Evolutionary conservation across 2,329 filamentous ascomycete genomes (phyloP).

Genomic region (Calonectria montana): DNA sequence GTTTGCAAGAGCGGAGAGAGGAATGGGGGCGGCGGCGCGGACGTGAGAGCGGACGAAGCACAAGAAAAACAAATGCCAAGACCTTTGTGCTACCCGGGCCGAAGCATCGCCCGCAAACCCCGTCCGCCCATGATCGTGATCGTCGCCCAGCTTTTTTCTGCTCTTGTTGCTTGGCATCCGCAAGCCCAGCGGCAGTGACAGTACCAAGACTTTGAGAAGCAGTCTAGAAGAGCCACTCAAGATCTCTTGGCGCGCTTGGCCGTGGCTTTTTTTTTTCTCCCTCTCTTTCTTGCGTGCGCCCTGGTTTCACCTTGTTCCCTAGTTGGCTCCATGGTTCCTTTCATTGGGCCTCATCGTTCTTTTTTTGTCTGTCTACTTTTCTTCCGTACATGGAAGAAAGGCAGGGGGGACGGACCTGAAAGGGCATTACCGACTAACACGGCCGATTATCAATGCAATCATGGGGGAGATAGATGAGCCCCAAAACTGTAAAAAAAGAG

Average conservation of each 20-base stretch:
- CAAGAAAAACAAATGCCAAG: neutral
- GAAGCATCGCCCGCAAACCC: neutral
- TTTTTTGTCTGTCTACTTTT: neutral
- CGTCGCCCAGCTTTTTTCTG: neutral
- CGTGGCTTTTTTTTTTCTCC: no score
- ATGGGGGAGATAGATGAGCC: neutral
- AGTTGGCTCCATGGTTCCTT: neutral
- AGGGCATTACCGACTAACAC: neutral
- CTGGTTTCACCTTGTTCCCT: neutral
- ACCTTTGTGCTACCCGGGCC: neutral
- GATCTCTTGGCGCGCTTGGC: neutral
- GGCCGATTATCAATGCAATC: neutral
- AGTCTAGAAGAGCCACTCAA: neutral
- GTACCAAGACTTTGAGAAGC: neutral
- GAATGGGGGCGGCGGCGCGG: neutral
- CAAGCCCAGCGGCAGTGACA: no score
- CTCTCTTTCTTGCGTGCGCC: no score
- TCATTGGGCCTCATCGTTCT: neutral
- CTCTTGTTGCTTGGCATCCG: neutral
- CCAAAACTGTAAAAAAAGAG: neutral
- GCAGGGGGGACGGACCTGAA: neutral
- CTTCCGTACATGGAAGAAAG: neutral
- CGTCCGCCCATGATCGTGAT: neutral
- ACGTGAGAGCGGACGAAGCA: neutral
- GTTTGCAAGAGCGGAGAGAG: neutral